Conservation (phyloP, 2,329 filamentous ascomycete species). For the Paramyrothecium sp. region DNA sequence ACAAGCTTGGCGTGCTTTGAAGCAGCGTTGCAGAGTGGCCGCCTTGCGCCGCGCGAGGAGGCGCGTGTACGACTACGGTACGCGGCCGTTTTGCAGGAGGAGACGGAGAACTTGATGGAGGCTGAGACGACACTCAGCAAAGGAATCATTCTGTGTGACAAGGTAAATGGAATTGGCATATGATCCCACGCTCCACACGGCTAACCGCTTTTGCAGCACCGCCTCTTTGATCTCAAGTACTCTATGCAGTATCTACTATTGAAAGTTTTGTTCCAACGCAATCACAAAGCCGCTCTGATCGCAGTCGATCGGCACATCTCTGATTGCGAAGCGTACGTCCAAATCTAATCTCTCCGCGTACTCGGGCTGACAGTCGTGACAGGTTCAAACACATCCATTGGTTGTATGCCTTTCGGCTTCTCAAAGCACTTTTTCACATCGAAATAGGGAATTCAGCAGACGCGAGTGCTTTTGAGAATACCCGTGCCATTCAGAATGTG, state of each 20-base stretch:
- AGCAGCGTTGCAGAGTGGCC: slow-evolving; percentile 60
- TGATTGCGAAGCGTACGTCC: slow-evolving; percentile 62
- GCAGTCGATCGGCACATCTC: slow-evolving; percentile 67
- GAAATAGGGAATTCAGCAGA: slow-evolving; percentile 61
- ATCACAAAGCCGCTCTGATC: slow-evolving; percentile 70
- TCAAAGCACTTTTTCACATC: slow-evolving; percentile 69
- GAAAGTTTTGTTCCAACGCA: slow-evolving; percentile 68
- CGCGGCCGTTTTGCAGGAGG: slow-evolving; percentile 68
- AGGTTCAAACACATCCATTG: slow-evolving; percentile 67
- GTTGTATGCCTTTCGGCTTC: slow-evolving; percentile 74
- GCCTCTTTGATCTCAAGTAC: slow-evolving; percentile 65
- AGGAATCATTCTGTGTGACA: slow-evolving; percentile 67
- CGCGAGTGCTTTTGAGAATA: slow-evolving; percentile 62
- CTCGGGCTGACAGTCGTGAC: slow-evolving; percentile 10
- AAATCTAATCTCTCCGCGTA: not conserved
- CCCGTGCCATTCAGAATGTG: slow-evolving; percentile 60
- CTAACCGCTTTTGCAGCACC: slow-evolving; percentile 31
- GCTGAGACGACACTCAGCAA: slow-evolving; percentile 71
- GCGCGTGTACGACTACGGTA: slow-evolving; percentile 69
- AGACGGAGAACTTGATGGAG: slow-evolving; percentile 74
- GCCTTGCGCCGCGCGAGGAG: slow-evolving; percentile 63
- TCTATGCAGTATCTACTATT: slow-evolving; percentile 73
- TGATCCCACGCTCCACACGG: slow-evolving; percentile 5
- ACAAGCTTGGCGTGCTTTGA: slow-evolving; percentile 73
- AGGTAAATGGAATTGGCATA: slow-evolving; percentile 37